Evolutionary conservation across 176 grass and related monocot genomes (phyloP).

Genomic region (Hyparrhenia diplandra): DNA sequence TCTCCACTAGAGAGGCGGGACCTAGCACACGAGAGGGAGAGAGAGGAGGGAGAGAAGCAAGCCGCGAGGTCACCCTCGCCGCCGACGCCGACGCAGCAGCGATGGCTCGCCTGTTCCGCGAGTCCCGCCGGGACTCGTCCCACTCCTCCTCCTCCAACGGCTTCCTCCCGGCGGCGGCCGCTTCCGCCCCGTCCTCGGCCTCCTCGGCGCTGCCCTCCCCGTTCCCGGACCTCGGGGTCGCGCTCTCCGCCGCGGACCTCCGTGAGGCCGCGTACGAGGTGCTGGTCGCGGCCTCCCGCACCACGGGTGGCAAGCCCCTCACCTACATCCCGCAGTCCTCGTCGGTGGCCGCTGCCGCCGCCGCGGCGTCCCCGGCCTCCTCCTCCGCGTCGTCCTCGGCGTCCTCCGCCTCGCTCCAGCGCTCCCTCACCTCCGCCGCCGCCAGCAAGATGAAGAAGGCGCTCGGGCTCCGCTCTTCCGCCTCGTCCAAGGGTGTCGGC

Average conservation of each 20-base stretch:
- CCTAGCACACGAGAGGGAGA: not conserved
- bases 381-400: slow-evolving; percentile 25
- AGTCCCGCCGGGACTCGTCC: slow-evolving; percentile 50
- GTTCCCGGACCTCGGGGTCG: slow-evolving; percentile 56
- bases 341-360: not conserved
- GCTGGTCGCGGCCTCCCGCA: slow-evolving; percentile 75
- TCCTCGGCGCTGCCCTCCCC: slow-evolving; percentile 52
- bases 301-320: slow-evolving; percentile 72
- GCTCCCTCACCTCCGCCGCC: slow-evolving; percentile 83
- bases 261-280: slow-evolving; percentile 85
- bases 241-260: slow-evolving; percentile 57
- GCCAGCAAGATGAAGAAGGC: slow-evolving; percentile 99
- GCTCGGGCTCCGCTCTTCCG: slow-evolving; percentile 76
- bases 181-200: not conserved
- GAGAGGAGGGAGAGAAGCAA: not conserved
- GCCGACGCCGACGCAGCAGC: slow-evolving; percentile 25
- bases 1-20: not conserved
- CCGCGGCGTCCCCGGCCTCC: slow-evolving; percentile 18
- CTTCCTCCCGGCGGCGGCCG: not conserved
- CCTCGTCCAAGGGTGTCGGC: slow-evolving; percentile 60
- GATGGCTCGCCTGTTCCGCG: slow-evolving; percentile 75
- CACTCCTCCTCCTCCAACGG: slow-evolving; percentile 34
- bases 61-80: slow-evolving; percentile 2
- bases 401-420: slow-evolving; percentile 60
- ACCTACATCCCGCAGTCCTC: slow-evolving; percentile 81